phyloP scores from a whole-genome alignment of 805 yeast genomes.

The Hyphopichia homilentoma region DNA sequence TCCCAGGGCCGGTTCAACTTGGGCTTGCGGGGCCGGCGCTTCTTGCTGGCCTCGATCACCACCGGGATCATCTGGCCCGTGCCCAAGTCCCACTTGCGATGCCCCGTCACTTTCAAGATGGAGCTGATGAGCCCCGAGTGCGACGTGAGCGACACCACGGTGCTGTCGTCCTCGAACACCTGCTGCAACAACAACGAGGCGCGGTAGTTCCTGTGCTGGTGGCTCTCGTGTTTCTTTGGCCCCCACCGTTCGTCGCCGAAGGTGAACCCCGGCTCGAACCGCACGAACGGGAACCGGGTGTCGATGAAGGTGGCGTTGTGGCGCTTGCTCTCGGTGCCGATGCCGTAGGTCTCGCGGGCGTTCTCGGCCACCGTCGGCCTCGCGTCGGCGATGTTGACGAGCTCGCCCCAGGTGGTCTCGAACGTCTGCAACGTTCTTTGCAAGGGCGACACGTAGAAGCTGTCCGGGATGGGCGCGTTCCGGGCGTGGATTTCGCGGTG shows the following conservation, averaged over 20 bases:
- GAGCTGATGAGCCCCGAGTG: conserved; percentile 28
- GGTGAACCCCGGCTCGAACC: conserved; percentile 22
- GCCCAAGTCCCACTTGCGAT: conserved; percentile 16
- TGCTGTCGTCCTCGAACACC: conserved; percentile 18
- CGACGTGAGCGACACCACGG: conserved; percentile 22
- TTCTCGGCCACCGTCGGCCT: conserved; percentile 22
- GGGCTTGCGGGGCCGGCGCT: conserved; percentile 3
- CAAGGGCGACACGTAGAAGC: conserved; percentile 28
- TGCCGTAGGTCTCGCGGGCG: conserved; percentile 31
- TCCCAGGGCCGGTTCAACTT: conserved; percentile 4
- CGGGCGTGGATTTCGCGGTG: conserved; percentile 8
- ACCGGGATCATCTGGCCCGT: conserved; percentile 31
- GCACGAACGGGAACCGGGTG: conserved; percentile 13
- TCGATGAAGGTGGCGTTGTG: conserved; percentile 19
- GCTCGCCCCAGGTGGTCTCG: conserved; percentile 18
- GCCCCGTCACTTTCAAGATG: conserved; percentile 20
- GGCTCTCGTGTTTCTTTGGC: conserved; percentile 10
- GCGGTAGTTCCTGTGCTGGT: conserved; percentile 22
- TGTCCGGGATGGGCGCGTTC: conserved; percentile 20
- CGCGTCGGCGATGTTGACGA: conserved; percentile 15
- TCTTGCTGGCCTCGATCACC: conserved; percentile 16
- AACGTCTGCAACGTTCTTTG: conserved; percentile 29
- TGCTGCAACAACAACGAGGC: conserved; percentile 24
- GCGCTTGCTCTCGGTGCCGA: conserved; percentile 26
- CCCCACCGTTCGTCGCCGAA: conserved; percentile 24